Conservation (phyloP, 306 rosid genomes). For the Trichosanthes truncata region DNA sequence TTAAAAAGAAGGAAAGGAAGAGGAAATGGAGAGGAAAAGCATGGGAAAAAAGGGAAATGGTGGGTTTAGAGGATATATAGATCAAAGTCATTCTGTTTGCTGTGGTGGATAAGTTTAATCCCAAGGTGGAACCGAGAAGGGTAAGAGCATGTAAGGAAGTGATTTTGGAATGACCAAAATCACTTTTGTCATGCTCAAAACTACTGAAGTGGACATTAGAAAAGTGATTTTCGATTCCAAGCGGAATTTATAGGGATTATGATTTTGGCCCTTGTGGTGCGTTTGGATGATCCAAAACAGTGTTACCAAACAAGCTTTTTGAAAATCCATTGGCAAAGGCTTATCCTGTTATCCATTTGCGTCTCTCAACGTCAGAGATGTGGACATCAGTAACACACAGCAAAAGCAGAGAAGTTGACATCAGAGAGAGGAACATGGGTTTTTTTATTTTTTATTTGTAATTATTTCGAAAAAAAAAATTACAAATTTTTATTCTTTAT, state of each 20-base stretch:
- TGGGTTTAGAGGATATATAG: too few species aligned
- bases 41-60: neutral
- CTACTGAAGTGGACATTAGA: too few species aligned
- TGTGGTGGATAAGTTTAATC: neutral
- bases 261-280: constrained; percentile 29
- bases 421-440: constrained; percentile 15
- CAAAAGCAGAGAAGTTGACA: constrained; percentile 31
- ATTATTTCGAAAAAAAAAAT: neutral
- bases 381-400: constrained; percentile 29
- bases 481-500: neutral
- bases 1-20: neutral
- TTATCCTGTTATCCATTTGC: constrained; percentile 51
- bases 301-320: constrained; percentile 19
- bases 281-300: constrained; percentile 25
- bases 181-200: too few species aligned
- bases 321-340: constrained; percentile 26
- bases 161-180: neutral
- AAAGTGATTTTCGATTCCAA: too few species aligned
- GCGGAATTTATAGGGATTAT: neutral
- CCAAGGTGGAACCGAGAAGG: neutral
- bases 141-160: neutral
- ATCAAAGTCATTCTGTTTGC: neutral
- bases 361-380: constrained; percentile 34
- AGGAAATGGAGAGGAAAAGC: neutral
- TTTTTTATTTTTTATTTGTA: constrained; percentile 6